Conservation (phyloP, 208 protist species). For the Strigomonas culicis region DNA sequence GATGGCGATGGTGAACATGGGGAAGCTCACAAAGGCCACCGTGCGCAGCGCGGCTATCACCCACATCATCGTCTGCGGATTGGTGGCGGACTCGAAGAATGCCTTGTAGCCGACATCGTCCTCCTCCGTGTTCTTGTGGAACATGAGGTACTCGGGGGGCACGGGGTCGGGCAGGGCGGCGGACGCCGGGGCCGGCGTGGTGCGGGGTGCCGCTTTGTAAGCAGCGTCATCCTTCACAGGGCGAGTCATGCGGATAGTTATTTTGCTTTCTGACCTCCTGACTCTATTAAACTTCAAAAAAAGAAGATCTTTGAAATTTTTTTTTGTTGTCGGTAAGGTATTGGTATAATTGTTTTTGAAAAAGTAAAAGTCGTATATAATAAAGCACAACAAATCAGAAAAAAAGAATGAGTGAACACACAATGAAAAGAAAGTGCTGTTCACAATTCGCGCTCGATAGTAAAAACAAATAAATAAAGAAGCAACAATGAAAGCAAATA, state of each 20-base stretch:
- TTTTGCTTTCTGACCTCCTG: background rate
- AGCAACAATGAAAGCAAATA: background rate
- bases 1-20: slow-evolving; percentile 25
- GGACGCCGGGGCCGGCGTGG: background rate
- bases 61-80: slow-evolving; percentile 13
- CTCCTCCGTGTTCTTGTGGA: slow-evolving; percentile 25
- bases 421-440: slow-evolving; percentile 7
- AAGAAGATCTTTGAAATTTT: background rate
- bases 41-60: slow-evolving; percentile 26
- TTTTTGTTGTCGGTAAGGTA: background rate
- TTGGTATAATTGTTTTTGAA: background rate
- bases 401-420: background rate
- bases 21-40: slow-evolving; percentile 22
- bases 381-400: background rate
- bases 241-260: background rate
- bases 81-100: slow-evolving; percentile 18
- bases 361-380: too few relatives aligned
- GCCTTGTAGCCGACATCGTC: slow-evolving; percentile 28
- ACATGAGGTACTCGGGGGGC: slow-evolving; percentile 21
- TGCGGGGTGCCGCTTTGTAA: background rate
- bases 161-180: slow-evolving; percentile 12
- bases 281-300: slow-evolving; percentile 4
- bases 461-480: background rate
- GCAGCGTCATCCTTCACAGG: background rate
- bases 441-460: too few relatives aligned